Percentiles rank a stretch among this genome's conserved stretches.
Evolutionary conservation across 495 filamentous ascomycete genomes (phyloP).

Genomic region (Bacidia gigantensis): DNA sequence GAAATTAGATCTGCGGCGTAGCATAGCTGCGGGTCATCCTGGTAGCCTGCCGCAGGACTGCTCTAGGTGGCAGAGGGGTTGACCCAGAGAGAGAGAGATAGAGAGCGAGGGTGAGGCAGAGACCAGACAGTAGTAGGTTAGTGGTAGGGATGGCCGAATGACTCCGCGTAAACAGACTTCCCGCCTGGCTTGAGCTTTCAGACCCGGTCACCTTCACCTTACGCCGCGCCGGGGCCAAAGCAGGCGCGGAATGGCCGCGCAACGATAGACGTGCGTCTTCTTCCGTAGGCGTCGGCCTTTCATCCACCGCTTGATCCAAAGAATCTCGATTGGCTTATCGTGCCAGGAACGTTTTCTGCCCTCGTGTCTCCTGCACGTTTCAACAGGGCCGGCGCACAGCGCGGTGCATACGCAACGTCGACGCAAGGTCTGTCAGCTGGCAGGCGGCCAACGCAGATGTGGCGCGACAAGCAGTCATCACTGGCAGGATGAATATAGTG

Average conservation of each 20-base stretch:
- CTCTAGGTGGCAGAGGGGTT: background rate
- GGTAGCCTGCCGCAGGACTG: background rate
- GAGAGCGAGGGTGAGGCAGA: too few species aligned
- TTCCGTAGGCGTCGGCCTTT: too few species aligned
- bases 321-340: too few species aligned
- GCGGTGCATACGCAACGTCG: background rate
- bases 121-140: too few species aligned
- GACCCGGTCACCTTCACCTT: too few species aligned
- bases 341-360: too few species aligned
- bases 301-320: too few species aligned
- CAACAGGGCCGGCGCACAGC: background rate
- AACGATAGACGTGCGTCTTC: background rate
- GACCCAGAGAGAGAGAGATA: too few species aligned
- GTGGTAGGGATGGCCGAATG: background rate
- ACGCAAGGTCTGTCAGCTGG: background rate
- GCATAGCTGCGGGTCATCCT: background rate
- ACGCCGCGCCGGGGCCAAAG: background rate
- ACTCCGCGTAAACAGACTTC: background rate
- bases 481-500: background rate
- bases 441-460: too few species aligned
- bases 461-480: background rate
- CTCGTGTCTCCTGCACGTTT: too few species aligned
- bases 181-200: background rate
- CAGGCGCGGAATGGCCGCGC: background rate
- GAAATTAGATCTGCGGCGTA: background rate